Evolutionary conservation across 148 eudicot genomes (phyloP), one percentile per base, ranked within the genome.

Genomic region (Gaultheria prostrata): DNA sequence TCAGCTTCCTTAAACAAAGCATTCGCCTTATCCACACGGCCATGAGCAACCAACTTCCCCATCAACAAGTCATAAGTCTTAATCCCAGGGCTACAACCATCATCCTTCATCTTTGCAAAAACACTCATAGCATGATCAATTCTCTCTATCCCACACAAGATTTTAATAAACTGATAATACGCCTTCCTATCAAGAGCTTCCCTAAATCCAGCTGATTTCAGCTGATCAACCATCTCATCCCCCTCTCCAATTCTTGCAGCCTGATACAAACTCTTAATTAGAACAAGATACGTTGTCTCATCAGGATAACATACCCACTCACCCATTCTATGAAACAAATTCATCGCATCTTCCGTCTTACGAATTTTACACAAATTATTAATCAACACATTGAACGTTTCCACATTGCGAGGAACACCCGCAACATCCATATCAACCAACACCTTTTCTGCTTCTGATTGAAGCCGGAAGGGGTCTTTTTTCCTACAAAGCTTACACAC

Each of bases 241-340:
- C 98, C 99, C 78, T 97, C 99, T 6, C 95, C 98, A 46, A 92
- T 70, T 87, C 98, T 92, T 0, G 95, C 98, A 71, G 98, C 98
- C 90, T 95, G 98, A 89, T 93, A 95, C 82, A 97, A 84, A 84
- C 99, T 95, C 89, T 83, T 91, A 17, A 89, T 93, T 30, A 97
- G 73, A 24, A 92, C 90, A 89, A 95, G 90, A 87, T 91, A 93
- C 2, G 96, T 95, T 0, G 88, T 89, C 1, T 89, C 95, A 88
- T 94, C 90, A 3, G 98, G 95, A 71, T 81, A 80, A 90, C 97
- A 92, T 26, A 95, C 97, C 98, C 99, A 93, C 74, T 93, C 98
- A 12, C 98, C 93, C 98, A 96, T 94, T 85, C 97, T 90, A 61
- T 79, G 51, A 85, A 93, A 96, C 89, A 96, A 76, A 75, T 84